phyloP scores from a whole-genome alignment of 192 early-diverging fungal genomes.

The Gigaspora rosea region DNA sequence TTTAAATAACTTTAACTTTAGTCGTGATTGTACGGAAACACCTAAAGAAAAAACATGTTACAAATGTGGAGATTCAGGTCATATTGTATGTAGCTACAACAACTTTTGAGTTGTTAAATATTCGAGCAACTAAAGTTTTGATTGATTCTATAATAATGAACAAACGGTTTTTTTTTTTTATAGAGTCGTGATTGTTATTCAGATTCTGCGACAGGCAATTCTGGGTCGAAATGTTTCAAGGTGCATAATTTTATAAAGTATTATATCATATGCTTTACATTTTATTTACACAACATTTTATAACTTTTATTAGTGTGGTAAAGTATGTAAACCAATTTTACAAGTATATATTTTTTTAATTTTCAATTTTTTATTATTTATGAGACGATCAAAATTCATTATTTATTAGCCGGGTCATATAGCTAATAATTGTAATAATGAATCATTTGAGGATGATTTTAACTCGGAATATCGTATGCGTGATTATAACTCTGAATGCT shows the following conservation, averaged over 20 bases:
- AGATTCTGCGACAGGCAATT: background rate
- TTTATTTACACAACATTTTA: background rate
- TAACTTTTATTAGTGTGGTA: background rate
- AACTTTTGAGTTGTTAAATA: background rate
- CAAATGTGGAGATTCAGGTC: background rate
- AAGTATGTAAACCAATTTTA: background rate
- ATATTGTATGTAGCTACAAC: background rate
- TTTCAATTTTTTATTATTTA: background rate
- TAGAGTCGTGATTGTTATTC: slow-evolving; percentile 5
- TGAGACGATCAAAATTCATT: background rate
- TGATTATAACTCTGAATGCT: background rate
- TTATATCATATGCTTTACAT: background rate
- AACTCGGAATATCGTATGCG: background rate
- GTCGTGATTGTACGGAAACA: background rate
- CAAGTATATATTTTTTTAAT: background rate
- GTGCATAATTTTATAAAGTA: background rate
- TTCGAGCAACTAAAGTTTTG: background rate
- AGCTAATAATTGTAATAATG: background rate
- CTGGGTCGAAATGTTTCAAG: slow-evolving; percentile 5
- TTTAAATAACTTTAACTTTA: background rate
- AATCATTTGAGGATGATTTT: background rate
- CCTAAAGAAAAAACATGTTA: slow-evolving; percentile 7
- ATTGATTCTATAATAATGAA: too few relatives aligned
- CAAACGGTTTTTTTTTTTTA: background rate
- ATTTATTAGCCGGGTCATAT: slow-evolving; percentile 2